Conservation (phyloP, 352 stramenopile species). For the Phytopythium cucurbitacearum region DNA sequence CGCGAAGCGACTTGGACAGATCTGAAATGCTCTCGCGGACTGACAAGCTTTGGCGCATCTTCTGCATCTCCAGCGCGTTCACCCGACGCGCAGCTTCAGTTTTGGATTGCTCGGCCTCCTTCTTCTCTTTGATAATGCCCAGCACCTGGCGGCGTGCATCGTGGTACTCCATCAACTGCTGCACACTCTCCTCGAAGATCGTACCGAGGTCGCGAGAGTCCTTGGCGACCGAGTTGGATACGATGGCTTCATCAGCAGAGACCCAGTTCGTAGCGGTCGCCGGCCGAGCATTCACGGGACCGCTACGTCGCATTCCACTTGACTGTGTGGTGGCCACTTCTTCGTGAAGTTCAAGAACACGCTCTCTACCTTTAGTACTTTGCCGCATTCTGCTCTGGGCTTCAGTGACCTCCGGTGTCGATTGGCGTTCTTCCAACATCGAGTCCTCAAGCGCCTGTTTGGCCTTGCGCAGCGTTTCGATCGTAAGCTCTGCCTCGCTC, state of each 20-base stretch:
- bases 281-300: background rate
- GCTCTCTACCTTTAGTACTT: no score
- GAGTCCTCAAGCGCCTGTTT: slow-evolving; percentile 61
- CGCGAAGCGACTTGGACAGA: slow-evolving; percentile 48
- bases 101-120: slow-evolving; percentile 50
- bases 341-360: no score
- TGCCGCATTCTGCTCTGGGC: background rate
- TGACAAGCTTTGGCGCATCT: slow-evolving; percentile 66
- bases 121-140: slow-evolving; percentile 61
- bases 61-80: slow-evolving; percentile 80
- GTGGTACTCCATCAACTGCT: slow-evolving; percentile 55
- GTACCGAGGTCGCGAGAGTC: slow-evolving; percentile 1
- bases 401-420: slow-evolving; percentile 8
- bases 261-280: slow-evolving; percentile 6
- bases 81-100: slow-evolving; percentile 48
- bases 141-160: slow-evolving; percentile 52
- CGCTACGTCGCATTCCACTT: no score
- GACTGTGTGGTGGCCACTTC: no score
- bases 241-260: no score
- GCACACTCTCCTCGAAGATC: slow-evolving; percentile 51
- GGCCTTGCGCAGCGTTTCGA: slow-evolving; percentile 47
- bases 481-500: slow-evolving; percentile 53
- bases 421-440: slow-evolving; percentile 31
- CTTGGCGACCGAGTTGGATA: no score
- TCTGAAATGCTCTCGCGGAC: slow-evolving; percentile 77